Conservation (phyloP, 768 basidiomycete genomes). For the Trametes punicea region DNA sequence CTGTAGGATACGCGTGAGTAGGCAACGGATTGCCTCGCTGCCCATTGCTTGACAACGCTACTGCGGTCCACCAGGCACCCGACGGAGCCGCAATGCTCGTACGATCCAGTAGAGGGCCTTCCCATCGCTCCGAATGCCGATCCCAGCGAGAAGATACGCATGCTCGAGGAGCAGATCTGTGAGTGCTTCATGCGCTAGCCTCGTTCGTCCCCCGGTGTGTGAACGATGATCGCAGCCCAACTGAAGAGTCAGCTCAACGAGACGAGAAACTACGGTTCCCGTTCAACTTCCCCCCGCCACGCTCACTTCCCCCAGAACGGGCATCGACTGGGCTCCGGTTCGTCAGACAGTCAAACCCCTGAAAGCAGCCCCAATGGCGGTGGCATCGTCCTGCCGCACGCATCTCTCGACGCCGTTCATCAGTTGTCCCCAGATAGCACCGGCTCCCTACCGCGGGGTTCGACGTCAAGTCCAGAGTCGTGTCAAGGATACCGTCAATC, state of each 20-base stretch:
- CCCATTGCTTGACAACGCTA: conserved; percentile 4
- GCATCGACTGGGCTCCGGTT: conserved; percentile 6
- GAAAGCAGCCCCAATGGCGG: conserved; percentile 27
- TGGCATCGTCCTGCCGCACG: conserved; percentile 28
- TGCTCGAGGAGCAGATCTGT: conserved; percentile 79
- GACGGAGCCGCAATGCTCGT: conserved; percentile 79
- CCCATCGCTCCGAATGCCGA: conserved; percentile 73
- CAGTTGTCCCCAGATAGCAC: conserved; percentile 23
- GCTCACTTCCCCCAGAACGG: conserved; percentile 17
- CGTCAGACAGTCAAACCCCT: conserved; percentile 21
- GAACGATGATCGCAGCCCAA: conserved; percentile 41
- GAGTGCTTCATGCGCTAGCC: conserved; percentile 2
- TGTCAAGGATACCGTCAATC: conserved; percentile 34
- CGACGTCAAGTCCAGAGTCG: conserved; percentile 52
- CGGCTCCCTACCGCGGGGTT: conserved; percentile 27
- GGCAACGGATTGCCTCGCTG: neutral
- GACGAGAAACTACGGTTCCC: conserved; percentile 37
- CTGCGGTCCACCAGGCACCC: conserved; percentile 72
- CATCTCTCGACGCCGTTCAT: conserved; percentile 26
- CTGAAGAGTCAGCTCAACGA: conserved; percentile 63
- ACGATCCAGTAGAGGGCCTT: conserved; percentile 83
- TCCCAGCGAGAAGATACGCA: conserved; percentile 73
- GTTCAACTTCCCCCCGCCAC: conserved; percentile 37
- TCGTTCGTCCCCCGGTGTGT: neutral
- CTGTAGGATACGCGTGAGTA: conserved; percentile 78